Evolutionary conservation across 2,329 filamentous ascomycete species (phyloP).

Genomic region (Calonectria henricotiae): DNA sequence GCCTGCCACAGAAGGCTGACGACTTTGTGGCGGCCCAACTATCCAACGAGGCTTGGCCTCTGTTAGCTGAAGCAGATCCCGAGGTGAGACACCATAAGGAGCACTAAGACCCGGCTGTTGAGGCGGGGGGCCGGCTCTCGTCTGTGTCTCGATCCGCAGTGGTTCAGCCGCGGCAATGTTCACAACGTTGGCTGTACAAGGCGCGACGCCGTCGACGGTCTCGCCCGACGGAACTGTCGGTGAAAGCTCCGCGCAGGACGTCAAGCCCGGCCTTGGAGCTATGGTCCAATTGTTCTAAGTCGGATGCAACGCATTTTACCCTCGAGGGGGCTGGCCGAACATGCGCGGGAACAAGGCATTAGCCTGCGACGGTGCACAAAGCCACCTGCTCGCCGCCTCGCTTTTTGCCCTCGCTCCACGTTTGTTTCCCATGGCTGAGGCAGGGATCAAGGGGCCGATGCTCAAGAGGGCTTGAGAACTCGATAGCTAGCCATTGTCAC

Average conservation of each 20-base stretch:
- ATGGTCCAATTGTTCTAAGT: constrained; percentile 42
- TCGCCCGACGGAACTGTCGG: constrained; percentile 49
- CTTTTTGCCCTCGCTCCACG: constrained; percentile 38
- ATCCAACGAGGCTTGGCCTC: constrained; percentile 33
- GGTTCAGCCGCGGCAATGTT: constrained; percentile 37
- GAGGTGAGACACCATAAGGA: constrained; percentile 44
- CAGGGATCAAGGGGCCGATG: constrained; percentile 36
- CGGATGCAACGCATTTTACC: constrained; percentile 48
- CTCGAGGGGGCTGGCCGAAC: constrained; percentile 46
- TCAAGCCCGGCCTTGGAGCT: constrained; percentile 35
- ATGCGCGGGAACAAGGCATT: constrained; percentile 52
- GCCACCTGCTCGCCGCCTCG: constrained; percentile 35
- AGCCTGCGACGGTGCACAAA: constrained; percentile 47
- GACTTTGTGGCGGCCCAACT: constrained; percentile 33
- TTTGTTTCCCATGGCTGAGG: constrained; percentile 42
- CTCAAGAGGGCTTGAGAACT: constrained; percentile 17
- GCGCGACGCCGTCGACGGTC: constrained; percentile 37
- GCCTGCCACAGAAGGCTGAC: constrained; percentile 29
- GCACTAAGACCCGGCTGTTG: constrained; percentile 43
- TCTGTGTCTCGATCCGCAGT: constrained; percentile 41
- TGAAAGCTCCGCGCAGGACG: constrained; percentile 48
- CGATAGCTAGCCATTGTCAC: constrained; percentile 39
- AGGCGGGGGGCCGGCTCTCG: constrained; percentile 32
- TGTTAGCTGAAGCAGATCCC: constrained; percentile 21
- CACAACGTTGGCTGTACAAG: constrained; percentile 40